Conservation (phyloP, 208 protist genomes). For the Crithidia mellificae region DNA sequence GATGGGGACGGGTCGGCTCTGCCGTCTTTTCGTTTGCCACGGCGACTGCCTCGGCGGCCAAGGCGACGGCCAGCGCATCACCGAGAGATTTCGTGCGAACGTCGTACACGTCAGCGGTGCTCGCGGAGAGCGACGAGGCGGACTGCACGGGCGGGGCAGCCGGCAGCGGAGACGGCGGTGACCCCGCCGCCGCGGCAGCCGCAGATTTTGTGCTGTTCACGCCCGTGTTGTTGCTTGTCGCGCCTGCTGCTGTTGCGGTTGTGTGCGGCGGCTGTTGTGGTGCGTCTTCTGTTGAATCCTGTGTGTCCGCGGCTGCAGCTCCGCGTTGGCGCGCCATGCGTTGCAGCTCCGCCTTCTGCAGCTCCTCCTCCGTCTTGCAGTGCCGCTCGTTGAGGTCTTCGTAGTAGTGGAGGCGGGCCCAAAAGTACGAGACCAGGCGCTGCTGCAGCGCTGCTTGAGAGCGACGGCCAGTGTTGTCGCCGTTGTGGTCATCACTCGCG, state of each 20-base stretch:
- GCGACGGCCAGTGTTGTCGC: background rate
- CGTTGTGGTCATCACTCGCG: background rate
- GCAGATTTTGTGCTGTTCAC: background rate
- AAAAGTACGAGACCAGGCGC: constrained; percentile 45
- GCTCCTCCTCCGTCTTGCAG: constrained; percentile 34
- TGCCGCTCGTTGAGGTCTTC: constrained; percentile 39
- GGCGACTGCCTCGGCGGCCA: constrained; percentile 31
- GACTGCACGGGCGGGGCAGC: background rate
- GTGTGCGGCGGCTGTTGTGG: background rate
- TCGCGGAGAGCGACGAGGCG: background rate
- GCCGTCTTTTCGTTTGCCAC: background rate
- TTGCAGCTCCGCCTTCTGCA: constrained; percentile 36
- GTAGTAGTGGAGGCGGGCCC: constrained; percentile 44
- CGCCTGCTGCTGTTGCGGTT: background rate
- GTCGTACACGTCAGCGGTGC: constrained; percentile 11
- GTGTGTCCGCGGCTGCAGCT: background rate
- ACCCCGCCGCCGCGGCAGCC: background rate
- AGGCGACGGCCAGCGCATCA: constrained; percentile 39
- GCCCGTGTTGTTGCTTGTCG: too few species aligned
- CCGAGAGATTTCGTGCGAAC: constrained; percentile 31
- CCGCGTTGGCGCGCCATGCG: constrained; percentile 24
- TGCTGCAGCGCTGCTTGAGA: constrained; percentile 11
- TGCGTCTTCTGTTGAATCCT: too few species aligned
- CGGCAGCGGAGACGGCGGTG: background rate
- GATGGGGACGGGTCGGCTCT: background rate